Conservation (phyloP, 129 eudicot species). For the Artemisia tridentata region DNA sequence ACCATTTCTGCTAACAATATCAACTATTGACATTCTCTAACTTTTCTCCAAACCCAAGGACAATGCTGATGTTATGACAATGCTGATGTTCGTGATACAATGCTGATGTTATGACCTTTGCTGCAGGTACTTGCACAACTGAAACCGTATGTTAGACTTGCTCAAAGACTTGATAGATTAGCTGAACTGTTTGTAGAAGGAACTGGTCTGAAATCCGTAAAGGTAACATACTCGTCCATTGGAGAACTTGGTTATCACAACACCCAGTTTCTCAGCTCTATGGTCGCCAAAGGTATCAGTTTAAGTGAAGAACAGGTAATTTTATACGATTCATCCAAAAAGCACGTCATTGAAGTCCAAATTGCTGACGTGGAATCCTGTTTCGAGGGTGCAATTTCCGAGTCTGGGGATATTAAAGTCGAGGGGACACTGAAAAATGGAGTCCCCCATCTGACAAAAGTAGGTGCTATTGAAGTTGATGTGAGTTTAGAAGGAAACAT, state of each 20-base stretch:
- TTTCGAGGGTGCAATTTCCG: too few relatives aligned
- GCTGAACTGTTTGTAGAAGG: slow-evolving; percentile 91
- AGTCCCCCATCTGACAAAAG: too few relatives aligned
- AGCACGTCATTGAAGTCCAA: slow-evolving; percentile 76
- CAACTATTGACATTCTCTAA: too few relatives aligned
- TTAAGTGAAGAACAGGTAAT: slow-evolving; percentile 67
- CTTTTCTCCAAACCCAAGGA: too few relatives aligned
- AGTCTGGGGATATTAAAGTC: too few relatives aligned
- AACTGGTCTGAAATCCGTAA: slow-evolving; percentile 85
- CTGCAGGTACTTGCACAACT: slow-evolving; percentile 79
- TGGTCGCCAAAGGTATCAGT: slow-evolving; percentile 89
- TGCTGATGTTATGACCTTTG: too few relatives aligned
- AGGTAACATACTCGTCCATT: slow-evolving; percentile 75
- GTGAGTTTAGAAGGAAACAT: too few relatives aligned
- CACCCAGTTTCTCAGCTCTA: slow-evolving; percentile 92
- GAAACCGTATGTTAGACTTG: slow-evolving; percentile 76
- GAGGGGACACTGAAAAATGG: too few relatives aligned
- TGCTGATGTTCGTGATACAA: too few relatives aligned
- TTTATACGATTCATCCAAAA: slow-evolving; percentile 84
- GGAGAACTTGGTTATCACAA: slow-evolving; percentile 92
- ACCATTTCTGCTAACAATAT: too few relatives aligned
- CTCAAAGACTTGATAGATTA: slow-evolving; percentile 90
- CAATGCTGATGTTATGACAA: too few relatives aligned
- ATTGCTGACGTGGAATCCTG: slow-evolving; percentile 34
- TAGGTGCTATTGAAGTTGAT: too few relatives aligned